These are phyloP conservation scores for Leishmania gerbilli DNA, from an alignment of 208 protist species.

Conservation along the genomic window DNA sequence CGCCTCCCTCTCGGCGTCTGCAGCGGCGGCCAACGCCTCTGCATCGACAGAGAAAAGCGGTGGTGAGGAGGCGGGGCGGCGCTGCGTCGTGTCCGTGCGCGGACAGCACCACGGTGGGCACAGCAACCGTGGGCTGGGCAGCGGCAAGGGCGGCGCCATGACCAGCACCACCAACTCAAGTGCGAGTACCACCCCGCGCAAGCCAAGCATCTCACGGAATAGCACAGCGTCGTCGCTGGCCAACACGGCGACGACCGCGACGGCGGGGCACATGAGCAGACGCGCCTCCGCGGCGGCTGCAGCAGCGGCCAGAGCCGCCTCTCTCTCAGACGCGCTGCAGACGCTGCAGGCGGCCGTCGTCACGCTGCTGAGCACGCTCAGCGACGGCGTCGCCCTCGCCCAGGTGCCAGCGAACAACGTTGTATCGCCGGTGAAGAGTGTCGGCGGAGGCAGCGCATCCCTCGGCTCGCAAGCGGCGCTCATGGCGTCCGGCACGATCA, in stretches of 20 bases:
- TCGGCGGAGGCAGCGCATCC: background rate
- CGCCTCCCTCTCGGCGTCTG: slow-evolving; percentile 6
- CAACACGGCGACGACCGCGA: slow-evolving; percentile 10
- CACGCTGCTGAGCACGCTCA: slow-evolving; percentile 40
- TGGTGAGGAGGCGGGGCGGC: background rate
- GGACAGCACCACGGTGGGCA: slow-evolving; percentile 11
- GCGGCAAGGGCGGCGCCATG: slow-evolving; percentile 7
- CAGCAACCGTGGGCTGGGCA: slow-evolving; percentile 9
- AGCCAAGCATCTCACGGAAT: slow-evolving; percentile 12
- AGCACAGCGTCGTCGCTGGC: slow-evolving; percentile 20
- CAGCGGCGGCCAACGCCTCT: background rate
- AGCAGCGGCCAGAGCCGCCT: slow-evolving; percentile 32
- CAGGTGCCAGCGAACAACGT: background rate
- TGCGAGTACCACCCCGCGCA: slow-evolving; percentile 24
- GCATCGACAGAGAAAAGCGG: slow-evolving; percentile 6
- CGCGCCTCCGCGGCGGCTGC: slow-evolving; percentile 10
- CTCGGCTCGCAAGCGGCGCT: background rate
- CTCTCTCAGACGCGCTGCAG: slow-evolving; percentile 38
- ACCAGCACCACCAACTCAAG: slow-evolving; percentile 17
- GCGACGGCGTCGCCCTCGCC: slow-evolving; percentile 33
- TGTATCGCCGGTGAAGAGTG: background rate
- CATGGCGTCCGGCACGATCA: background rate
- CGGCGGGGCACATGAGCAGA: slow-evolving; percentile 2
- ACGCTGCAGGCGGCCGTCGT: slow-evolving; percentile 41
- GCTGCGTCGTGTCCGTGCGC: background rate